These are phyloP conservation scores for Acer campestre DNA, from an alignment of 345 rosid genomes.

Conservation along the genomic window DNA sequence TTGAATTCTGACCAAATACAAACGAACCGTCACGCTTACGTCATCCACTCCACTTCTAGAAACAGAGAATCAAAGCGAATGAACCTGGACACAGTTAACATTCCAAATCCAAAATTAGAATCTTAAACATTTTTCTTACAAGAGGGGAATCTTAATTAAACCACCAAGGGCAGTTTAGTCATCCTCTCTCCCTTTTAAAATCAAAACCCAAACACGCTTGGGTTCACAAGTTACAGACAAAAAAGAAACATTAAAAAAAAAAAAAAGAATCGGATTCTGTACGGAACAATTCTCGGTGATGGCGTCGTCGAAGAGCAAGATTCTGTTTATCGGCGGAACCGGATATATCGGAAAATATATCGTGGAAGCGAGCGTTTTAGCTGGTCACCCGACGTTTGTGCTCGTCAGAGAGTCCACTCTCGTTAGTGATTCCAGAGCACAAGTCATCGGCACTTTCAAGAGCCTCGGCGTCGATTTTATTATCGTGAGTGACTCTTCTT, in stretches of 20 bases:
- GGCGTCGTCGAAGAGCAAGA: constrained; percentile 21
- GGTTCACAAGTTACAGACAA: neutral
- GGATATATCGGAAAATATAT: constrained; percentile 12
- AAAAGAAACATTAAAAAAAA: too few species aligned
- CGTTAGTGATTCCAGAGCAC: constrained; percentile 9
- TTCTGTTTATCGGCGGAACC: constrained; percentile 26
- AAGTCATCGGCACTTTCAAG: constrained; percentile 11
- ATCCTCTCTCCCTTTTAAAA: too few species aligned
- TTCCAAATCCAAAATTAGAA: too few species aligned
- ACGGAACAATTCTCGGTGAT: neutral
- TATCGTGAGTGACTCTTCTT: neutral
- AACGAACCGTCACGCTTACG: neutral
- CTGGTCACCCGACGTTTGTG: constrained; percentile 23
- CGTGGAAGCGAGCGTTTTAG: constrained; percentile 22
- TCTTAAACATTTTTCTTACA: too few species aligned
- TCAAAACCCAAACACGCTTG: too few species aligned
- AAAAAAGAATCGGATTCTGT: too few species aligned
- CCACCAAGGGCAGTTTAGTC: neutral
- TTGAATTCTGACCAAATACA: too few species aligned
- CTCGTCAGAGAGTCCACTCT: constrained; percentile 22
- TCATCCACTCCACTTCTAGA: neutral
- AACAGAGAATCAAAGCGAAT: neutral
- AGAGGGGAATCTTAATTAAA: too few species aligned
- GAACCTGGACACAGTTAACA: neutral
- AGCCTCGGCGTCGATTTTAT: constrained; percentile 16